Conservation (phyloP, 768 basidiomycete species). For the Chalciporus piperatus region DNA sequence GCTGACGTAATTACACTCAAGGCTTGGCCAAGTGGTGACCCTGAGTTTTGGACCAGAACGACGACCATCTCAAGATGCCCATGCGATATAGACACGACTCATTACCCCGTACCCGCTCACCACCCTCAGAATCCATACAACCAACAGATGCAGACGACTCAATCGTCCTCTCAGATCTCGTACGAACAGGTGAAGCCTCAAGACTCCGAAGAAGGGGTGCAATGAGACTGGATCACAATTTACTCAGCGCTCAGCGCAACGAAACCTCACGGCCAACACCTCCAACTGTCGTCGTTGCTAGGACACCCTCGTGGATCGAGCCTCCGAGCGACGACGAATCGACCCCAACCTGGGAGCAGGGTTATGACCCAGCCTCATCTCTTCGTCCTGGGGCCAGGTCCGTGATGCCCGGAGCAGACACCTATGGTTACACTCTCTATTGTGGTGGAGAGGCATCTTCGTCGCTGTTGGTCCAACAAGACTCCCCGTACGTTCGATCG, state of each 20-base stretch:
- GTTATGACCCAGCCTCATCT: slow-evolving; percentile 26
- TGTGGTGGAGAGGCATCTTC: slow-evolving; percentile 38
- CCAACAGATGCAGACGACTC: slow-evolving; percentile 59
- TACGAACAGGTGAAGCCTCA: slow-evolving; percentile 73
- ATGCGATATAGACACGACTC: slow-evolving; percentile 28
- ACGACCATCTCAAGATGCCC: slow-evolving; percentile 30
- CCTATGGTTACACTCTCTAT: slow-evolving; percentile 37
- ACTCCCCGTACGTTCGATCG: slow-evolving; percentile 32
- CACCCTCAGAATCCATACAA: slow-evolving; percentile 20
- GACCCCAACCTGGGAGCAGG: slow-evolving; percentile 33
- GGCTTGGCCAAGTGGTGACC: background rate
- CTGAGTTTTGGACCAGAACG: slow-evolving; percentile 13
- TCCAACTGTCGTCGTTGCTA: slow-evolving; percentile 26
- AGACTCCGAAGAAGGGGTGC: slow-evolving; percentile 71
- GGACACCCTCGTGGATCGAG: slow-evolving; percentile 35
- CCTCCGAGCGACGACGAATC: slow-evolving; percentile 32
- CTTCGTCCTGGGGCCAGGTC: slow-evolving; percentile 23
- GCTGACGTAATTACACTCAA: background rate
- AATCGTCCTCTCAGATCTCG: slow-evolving; percentile 69
- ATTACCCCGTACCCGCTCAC: slow-evolving; percentile 4
- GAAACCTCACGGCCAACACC: slow-evolving; percentile 25
- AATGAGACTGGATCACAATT: slow-evolving; percentile 55
- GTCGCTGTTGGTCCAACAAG: slow-evolving; percentile 6
- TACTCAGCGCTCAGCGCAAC: slow-evolving; percentile 26
- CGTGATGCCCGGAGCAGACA: slow-evolving; percentile 13